phyloP scores from a whole-genome alignment of 2,329 filamentous ascomycete species.

The Pseudogymnoascus sp. region DNA sequence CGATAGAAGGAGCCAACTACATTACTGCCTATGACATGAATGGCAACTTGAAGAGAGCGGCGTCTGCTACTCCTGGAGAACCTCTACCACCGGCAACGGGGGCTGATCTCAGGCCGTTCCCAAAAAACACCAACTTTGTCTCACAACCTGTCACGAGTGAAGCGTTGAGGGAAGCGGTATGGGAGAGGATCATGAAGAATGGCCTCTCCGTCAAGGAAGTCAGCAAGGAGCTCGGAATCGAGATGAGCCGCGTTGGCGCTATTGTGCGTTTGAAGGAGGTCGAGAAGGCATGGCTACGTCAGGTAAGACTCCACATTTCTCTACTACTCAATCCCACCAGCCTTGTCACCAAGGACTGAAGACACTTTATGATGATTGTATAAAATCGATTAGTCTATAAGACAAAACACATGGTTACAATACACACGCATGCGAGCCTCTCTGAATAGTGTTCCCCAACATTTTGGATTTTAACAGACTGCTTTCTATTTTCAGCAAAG shows the following conservation, averaged over 20 bases:
- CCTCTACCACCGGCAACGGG: constrained; percentile 16
- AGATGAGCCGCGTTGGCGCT: constrained; percentile 61
- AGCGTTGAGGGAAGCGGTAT: constrained; percentile 55
- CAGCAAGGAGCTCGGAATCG: constrained; percentile 53
- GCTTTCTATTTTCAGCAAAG: constrained; percentile 18
- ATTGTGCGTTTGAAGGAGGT: constrained; percentile 61
- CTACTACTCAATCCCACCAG: constrained; percentile 17
- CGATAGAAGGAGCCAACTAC: constrained; percentile 25
- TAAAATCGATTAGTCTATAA: constrained; percentile 99
- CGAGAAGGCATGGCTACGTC: constrained; percentile 54
- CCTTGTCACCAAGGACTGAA: constrained; percentile 12
- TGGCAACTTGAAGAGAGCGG: constrained; percentile 23
- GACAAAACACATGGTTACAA: constrained; percentile 85
- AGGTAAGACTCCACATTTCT: constrained; percentile 42
- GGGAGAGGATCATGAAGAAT: constrained; percentile 44
- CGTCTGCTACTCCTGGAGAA: constrained; percentile 10
- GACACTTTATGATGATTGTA: constrained; percentile 54
- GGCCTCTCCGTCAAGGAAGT: constrained; percentile 52
- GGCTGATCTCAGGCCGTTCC: constrained; percentile 43
- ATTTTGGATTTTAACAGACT: constrained; percentile 9
- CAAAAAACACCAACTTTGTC: constrained; percentile 49
- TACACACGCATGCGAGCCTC: constrained; percentile 64
- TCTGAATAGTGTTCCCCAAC: constrained; percentile 45
- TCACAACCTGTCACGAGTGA: constrained; percentile 57
- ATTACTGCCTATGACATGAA: constrained; percentile 23